Evolutionary conservation across 73 alveolate species (phyloP).

Genomic region (Tetrahymena elliotti): DNA sequence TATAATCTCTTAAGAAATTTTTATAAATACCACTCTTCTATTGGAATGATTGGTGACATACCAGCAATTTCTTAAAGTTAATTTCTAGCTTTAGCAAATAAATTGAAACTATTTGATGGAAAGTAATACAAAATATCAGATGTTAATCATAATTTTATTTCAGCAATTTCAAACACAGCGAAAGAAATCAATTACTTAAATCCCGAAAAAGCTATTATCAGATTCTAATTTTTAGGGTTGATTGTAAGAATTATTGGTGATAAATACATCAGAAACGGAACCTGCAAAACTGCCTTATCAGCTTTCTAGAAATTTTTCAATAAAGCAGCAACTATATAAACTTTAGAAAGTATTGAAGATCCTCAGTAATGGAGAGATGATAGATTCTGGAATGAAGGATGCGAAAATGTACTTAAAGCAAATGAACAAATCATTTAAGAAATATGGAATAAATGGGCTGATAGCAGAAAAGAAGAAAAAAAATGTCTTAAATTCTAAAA

Average conservation of each 20-base stretch:
- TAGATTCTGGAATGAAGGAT: slow-evolving; percentile 72
- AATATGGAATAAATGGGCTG: slow-evolving; percentile 63
- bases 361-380: not conserved
- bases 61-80: not conserved
- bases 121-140: not conserved
- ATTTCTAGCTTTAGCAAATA: not conserved
- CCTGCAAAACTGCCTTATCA: not conserved
- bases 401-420: slow-evolving; percentile 60
- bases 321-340: not conserved
- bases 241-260: slow-evolving; percentile 47
- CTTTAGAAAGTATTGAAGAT: not conserved
- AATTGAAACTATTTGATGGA: not conserved
- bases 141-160: not conserved
- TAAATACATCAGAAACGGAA: slow-evolving; percentile 38
- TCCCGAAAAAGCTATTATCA: slow-evolving; percentile 45
- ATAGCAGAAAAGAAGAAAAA: slow-evolving; percentile 47
- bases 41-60: slow-evolving; percentile 5
- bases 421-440: slow-evolving; percentile 63
- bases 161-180: slow-evolving; percentile 25
- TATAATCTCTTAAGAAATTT: not conserved
- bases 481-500: not conserved
- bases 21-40: slow-evolving; percentile 22
- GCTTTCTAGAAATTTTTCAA: not conserved
- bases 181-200: slow-evolving; percentile 33
- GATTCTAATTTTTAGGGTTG: slow-evolving; percentile 56